Evolutionary conservation across 1,284 basidiomycete genomes (phyloP), one percentile per base, ranked within the genome.

Genomic region (Athelia sp.): DNA sequence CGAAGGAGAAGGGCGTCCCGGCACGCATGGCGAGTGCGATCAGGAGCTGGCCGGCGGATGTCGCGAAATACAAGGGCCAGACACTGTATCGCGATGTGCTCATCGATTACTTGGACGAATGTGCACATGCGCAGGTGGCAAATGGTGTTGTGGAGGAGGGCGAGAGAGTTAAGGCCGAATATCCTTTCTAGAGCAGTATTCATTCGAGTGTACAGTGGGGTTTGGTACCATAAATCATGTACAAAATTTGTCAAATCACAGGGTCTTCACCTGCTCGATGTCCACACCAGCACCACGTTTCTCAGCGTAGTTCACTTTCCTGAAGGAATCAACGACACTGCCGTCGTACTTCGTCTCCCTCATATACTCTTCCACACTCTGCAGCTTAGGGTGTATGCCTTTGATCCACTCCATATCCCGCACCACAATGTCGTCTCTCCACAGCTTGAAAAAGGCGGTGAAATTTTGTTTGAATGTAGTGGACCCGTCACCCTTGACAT

Each of bases 11-110:
- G 14, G 87, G 84, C 1, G 77, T 87, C 6, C 79, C 84, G 0
- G 83, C 76, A 44, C 70, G 89, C 29, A 62, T 90, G 59, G 86
- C 82, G 11, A 79, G 75, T 50, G 84, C 86, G 3, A 69, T 91
- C 42, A 65, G 81, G 53, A 79, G 78, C 56, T 89, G 87, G 87
- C 78, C 82, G 1, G 73, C 74, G n/a, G 84, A 83, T 48, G 79
- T 89, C 17, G 73, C 72, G 43, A 58, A 65, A 47, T 83, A 84
- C 64, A 89, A 87, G 62, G 83, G 79, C 18, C 75, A 73, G 49
- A 60, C 63, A 15, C 64, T 75, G 46, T 83, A 73, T 59, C 65
- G 64, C 21, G 70, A 74, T 4, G 60, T 66, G 17, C 62, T 82
- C 44, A 59, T 84, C 34, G 62, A 64, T 3, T 78, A 71, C 59